Evolutionary conservation across 176 grass and related monocot genomes (phyloP).

Genomic region (Oropetium thomaeum): DNA sequence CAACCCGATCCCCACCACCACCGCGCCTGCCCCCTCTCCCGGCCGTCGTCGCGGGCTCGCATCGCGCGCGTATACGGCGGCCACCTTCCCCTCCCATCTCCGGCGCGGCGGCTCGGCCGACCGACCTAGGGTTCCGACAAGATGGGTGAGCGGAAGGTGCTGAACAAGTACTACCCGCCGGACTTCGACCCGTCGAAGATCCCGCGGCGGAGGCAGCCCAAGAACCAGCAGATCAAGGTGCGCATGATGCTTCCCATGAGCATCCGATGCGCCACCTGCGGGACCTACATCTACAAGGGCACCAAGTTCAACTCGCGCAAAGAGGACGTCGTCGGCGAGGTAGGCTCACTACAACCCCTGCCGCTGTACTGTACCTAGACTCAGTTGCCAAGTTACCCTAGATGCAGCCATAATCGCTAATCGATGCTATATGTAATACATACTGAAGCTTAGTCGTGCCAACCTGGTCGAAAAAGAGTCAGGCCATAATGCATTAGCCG

Average conservation of each 20-base stretch:
- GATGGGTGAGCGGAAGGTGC: slow-evolving; percentile 61
- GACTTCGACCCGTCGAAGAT: slow-evolving; percentile 76
- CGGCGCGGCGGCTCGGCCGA: slow-evolving; percentile 6
- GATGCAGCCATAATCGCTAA: neutral
- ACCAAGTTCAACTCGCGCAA: slow-evolving; percentile 91
- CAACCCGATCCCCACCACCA: neutral
- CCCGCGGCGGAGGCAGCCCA: slow-evolving; percentile 58
- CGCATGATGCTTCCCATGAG: slow-evolving; percentile 86
- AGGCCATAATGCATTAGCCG: neutral
- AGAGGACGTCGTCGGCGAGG: slow-evolving; percentile 67
- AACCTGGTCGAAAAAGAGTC: neutral
- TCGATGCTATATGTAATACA: neutral
- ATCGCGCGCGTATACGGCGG: no score
- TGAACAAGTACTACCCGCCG: slow-evolving; percentile 81
- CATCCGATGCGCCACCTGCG: slow-evolving; percentile 68
- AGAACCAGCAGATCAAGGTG: slow-evolving; percentile 79
- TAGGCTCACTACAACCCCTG: neutral
- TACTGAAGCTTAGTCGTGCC: neutral
- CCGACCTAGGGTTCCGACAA: slow-evolving; percentile 26
- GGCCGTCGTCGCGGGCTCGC: neutral
- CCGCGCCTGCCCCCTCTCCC: neutral
- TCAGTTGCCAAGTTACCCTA: slow-evolving; percentile 11
- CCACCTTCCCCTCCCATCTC: neutral
- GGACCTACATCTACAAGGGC: slow-evolving; percentile 79
- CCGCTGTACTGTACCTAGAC: neutral